Evolutionary conservation across 352 stramenopile genomes (phyloP).

Genomic region (Stramenopiles sp.): DNA sequence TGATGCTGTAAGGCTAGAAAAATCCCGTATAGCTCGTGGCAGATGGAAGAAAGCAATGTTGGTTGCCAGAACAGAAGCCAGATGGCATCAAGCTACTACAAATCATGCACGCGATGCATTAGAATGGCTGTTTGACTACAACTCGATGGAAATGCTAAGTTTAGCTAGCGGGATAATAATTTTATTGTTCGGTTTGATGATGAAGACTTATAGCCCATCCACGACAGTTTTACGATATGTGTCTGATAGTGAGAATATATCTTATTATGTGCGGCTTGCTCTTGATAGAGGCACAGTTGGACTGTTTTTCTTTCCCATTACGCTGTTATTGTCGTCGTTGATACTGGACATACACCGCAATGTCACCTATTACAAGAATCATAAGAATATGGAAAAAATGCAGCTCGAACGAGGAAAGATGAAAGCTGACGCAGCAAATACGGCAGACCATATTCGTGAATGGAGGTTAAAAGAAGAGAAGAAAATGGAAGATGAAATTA

Average conservation of each 20-base stretch:
- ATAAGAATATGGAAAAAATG: neutral
- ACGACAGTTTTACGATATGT: neutral
- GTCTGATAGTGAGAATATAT: neutral
- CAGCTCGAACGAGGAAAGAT: neutral
- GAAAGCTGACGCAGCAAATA: neutral
- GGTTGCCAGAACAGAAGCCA: neutral
- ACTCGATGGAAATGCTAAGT: neutral
- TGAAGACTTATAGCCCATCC: neutral
- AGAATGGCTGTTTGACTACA: neutral
- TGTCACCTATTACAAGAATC: neutral
- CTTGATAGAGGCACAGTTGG: neutral
- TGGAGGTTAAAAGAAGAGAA: neutral
- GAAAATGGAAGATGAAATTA: neutral
- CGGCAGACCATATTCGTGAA: neutral
- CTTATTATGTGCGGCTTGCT: neutral
- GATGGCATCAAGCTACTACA: neutral
- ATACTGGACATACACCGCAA: neutral
- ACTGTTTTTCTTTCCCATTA: neutral
- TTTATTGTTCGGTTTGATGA: neutral
- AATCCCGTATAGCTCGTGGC: neutral
- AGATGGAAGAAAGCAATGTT: neutral
- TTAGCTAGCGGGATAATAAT: neutral
- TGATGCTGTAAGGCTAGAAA: neutral
- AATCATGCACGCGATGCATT: neutral
- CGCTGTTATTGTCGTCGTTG: neutral